Evolutionary conservation across 352 stramenopile species (phyloP).

Genomic region (Plasmopara muralis): DNA sequence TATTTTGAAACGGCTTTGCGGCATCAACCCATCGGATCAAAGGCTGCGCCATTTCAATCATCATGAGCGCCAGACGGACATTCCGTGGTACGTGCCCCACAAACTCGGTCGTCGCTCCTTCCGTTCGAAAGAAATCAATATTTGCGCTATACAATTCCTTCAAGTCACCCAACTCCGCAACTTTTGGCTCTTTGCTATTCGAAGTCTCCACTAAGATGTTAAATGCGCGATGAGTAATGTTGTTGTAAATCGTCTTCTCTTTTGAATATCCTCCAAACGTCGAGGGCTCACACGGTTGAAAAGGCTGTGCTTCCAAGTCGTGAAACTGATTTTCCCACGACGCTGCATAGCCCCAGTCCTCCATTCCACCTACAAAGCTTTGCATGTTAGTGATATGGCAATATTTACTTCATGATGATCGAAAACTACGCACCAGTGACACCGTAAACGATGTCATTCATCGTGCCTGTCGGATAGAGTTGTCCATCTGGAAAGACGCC

Average conservation of each 20-base stretch:
- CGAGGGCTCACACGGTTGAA: conserved; percentile 72
- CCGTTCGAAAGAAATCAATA: conserved; percentile 50
- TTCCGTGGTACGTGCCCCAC: conserved; percentile 94
- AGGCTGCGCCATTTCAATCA: conserved; percentile 93
- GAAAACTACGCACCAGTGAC: conserved; percentile 53
- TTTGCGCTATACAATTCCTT: conserved; percentile 63
- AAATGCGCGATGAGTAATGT: conserved; percentile 89
- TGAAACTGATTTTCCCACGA: conserved; percentile 79
- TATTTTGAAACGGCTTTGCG: conserved; percentile 9
- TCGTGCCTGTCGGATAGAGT: conserved; percentile 80
- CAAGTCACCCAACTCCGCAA: conserved; percentile 61
- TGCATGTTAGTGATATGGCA: neutral
- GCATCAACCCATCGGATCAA: conserved; percentile 81
- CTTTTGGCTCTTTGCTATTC: conserved; percentile 79
- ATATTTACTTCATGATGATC: too few relatives aligned
- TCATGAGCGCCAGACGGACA: conserved; percentile 90
- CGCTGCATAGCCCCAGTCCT: conserved; percentile 95
- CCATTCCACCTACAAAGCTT: conserved; percentile 84
- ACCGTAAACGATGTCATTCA: conserved; percentile 97
- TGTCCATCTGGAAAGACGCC: conserved; percentile 61
- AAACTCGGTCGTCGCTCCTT: conserved; percentile 17
- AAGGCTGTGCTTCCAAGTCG: conserved; percentile 32
- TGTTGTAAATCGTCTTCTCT: conserved; percentile 91
- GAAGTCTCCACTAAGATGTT: conserved; percentile 97
- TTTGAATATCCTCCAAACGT: conserved; percentile 87